Evolutionary conservation across 2,329 filamentous ascomycete species (phyloP).

Genomic region (Aspergillus sp.): DNA sequence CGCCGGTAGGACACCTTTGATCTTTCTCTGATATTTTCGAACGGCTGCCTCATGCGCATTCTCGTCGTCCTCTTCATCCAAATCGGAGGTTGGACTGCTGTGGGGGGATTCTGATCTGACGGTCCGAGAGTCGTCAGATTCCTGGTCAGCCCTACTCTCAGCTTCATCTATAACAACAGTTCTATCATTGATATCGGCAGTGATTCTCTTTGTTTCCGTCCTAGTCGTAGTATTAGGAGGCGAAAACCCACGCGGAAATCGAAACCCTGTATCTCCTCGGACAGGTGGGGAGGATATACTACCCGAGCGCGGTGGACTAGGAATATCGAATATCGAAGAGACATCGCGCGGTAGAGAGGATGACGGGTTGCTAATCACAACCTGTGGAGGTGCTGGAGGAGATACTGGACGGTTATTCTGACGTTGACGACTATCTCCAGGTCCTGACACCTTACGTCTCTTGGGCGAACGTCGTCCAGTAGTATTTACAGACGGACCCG

Average conservation of each 20-base stretch:
- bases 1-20: slow-evolving; percentile 50
- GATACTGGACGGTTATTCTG: slow-evolving; percentile 11
- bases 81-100: slow-evolving; percentile 15
- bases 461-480: slow-evolving; percentile 27
- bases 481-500: slow-evolving; percentile 1
- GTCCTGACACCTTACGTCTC: slow-evolving; percentile 35
- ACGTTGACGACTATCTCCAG: slow-evolving; percentile 9
- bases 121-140: slow-evolving; percentile 19
- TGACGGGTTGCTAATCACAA: slow-evolving; percentile 27
- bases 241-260: slow-evolving; percentile 37
- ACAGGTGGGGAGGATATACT: slow-evolving; percentile 28
- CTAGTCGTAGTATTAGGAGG: slow-evolving; percentile 28
- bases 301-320: slow-evolving; percentile 43
- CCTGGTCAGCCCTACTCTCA: slow-evolving; percentile 15
- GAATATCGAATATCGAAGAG: slow-evolving; percentile 32
- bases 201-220: slow-evolving; percentile 21
- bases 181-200: slow-evolving; percentile 18
- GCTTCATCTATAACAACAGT: slow-evolving; percentile 13
- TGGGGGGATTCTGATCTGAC: slow-evolving; percentile 22
- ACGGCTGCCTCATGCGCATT: slow-evolving; percentile 28
- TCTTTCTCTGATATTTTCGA: slow-evolving; percentile 38
- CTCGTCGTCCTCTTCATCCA: slow-evolving; percentile 9
- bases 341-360: slow-evolving; percentile 8
- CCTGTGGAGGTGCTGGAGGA: slow-evolving; percentile 19
- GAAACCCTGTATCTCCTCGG: slow-evolving; percentile 30